Evolutionary conservation across 169 alveolate genomes (phyloP), one percentile per base, ranked within the genome.

Genomic region (Plasmodium adleri): DNA sequence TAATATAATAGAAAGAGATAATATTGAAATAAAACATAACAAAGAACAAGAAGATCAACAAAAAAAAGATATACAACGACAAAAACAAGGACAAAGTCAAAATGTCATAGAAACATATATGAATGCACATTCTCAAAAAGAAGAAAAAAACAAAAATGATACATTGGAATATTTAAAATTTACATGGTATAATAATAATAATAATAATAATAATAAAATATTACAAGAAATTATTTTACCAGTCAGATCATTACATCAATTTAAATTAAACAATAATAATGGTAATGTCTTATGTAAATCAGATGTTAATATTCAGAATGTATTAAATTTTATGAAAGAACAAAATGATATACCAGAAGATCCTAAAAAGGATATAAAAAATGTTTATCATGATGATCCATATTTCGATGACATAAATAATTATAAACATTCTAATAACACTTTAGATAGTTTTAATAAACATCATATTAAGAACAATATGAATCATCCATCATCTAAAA

Each of bases 201-300:
- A 68, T 13, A 70, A 83, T 20, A 20, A 20, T 20, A 20, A 20
- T 20, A n/a, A n/a, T n/a, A n/a, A n/a, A 47, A 45, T 26, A 17
- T 0, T 47, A 15, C 17, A 28, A 13, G 72, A 70, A 39, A 62
- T 17, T n/a, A 22, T 86, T 39, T n/a, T 86, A 50, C 12, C 66
- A 20, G 92, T 86, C 2, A 86, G 56, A 32, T 28, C 92, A 20
- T 47, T 72, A 2, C 71, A 71, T 45, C 92, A 74, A 8, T 47
- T 72, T 2, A 70, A 28, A n/a, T 39, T 86, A 28, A 86, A 63
- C 60, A 52, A 72, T 13, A 7, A 52, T 50, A 71, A 86, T 9
- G 72, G 88, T 32, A 56, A 86, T 59, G 43, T 71, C 50, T 24
- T 60, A 28, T 86, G 92, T 60, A 74, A 86, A 15, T 22, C 76